phyloP scores from a whole-genome alignment of 129 eudicot genomes.

The Silybum marianum region DNA sequence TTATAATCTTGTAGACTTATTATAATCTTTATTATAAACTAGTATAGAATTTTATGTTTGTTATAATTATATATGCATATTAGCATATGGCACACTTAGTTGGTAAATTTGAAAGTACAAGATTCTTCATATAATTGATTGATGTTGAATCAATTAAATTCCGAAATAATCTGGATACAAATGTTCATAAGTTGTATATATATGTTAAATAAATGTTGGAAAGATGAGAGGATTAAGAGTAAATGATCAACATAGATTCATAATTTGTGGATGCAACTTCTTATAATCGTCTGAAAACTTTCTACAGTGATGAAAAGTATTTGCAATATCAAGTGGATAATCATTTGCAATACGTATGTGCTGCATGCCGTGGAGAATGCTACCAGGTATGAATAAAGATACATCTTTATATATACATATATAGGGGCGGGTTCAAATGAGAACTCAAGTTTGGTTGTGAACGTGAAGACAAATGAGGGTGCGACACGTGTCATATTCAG shows the following conservation, averaged over 20 bases:
- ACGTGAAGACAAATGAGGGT: too few relatives aligned
- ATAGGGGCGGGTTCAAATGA: too few relatives aligned
- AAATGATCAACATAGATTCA: not conserved
- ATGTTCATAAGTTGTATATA: not conserved
- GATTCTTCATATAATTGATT: not conserved
- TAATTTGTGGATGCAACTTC: slow-evolving; percentile 4
- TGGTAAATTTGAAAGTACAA: not conserved
- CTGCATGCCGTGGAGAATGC: slow-evolving; percentile 97
- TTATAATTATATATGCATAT: not conserved
- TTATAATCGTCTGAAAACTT: not conserved
- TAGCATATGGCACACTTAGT: not conserved
- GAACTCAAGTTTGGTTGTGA: too few relatives aligned
- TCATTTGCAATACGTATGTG: slow-evolving; percentile 85
- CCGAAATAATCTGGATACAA: not conserved
- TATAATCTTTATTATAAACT: too few relatives aligned
- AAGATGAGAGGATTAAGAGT: slow-evolving; percentile 3
- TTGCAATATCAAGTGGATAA: slow-evolving; percentile 84
- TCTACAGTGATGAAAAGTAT: slow-evolving; percentile 90
- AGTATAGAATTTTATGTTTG: not conserved
- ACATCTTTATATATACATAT: not conserved
- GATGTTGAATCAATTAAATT: not conserved
- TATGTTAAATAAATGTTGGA: not conserved
- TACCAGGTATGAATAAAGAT: slow-evolving; percentile 55
- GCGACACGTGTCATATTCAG: too few relatives aligned
- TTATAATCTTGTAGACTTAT: slow-evolving; percentile 14